Conservation (phyloP, 257 asterid genomes). For the Capsicum baccatum region DNA sequence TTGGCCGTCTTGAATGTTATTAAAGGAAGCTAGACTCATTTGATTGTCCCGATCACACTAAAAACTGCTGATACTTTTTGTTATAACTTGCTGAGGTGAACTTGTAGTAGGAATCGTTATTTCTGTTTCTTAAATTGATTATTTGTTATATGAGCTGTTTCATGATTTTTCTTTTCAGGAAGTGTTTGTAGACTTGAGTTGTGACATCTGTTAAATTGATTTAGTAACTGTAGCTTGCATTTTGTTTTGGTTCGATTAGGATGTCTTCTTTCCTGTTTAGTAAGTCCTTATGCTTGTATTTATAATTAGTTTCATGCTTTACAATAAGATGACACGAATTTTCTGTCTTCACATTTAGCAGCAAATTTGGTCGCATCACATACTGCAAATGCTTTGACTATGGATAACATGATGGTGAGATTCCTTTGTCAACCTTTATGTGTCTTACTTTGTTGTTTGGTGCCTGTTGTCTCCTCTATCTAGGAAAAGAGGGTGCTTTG, state of each 20-base stretch:
- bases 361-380: slow-evolving; percentile 55
- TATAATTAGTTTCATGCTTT: background rate
- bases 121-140: background rate
- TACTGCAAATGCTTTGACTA: slow-evolving; percentile 56
- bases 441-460: slow-evolving; percentile 24
- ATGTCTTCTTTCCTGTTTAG: slow-evolving; percentile 6
- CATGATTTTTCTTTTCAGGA: background rate
- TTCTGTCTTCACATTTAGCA: slow-evolving; percentile 39
- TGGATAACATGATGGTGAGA: slow-evolving; percentile 59
- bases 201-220: background rate
- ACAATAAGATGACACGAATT: background rate
- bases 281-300: background rate
- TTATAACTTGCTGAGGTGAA: background rate
- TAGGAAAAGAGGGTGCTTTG: slow-evolving; percentile 16
- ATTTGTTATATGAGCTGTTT: background rate
- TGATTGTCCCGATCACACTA: background rate
- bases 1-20: background rate
- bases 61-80: background rate
- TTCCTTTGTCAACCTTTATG: slow-evolving; percentile 22
- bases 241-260: background rate
- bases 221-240: slow-evolving; percentile 7
- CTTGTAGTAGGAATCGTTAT: background rate
- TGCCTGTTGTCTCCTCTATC: slow-evolving; percentile 14
- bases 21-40: background rate
- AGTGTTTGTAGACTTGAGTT: slow-evolving; percentile 5